Base-by-base conservation (phyloP, 2,329 filamentous ascomycete species). In the Coniella lustricola region DNA sequence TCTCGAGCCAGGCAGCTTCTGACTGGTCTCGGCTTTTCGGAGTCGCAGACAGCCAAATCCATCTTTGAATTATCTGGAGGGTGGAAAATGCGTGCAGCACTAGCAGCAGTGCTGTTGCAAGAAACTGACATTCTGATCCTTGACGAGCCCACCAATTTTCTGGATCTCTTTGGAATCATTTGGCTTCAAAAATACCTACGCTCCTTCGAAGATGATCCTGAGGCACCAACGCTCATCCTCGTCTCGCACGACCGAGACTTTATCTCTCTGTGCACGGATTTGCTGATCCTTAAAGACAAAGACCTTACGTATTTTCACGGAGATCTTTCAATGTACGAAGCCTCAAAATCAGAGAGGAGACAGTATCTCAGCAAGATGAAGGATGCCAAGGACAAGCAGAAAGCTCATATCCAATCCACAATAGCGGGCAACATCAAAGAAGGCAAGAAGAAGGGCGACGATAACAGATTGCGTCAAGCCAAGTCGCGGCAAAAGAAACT, bases 171-270 rank as follows among this genome's bases (percentile, higher is more conserved):
- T 0, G 87, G 86, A 1, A 90, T 95, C 49, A 79, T 95, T 48
- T 94, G 89, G 87, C 72, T 95, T 1, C 84, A 94, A 60, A 76
- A 76, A 12, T 84, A 90, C 59, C 76, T 95, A 9, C 70, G 76
- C 33, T 68, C 74, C 1, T 64, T 84, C 3, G 71, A 73, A 3
- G 75, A 80, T 17, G 64, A 63, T 0, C 67, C 73, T 0, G 66
- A 72, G 2, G 77, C 76, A 0, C 77, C 78, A 0, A 93, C 87
- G 0, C 73, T 93, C 1, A 71, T 94, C 14, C 70, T 93, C 1
- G 87, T 93, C 3, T 93, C 88, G 0, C 89, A 95, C 66, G 89
- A 95, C 62, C 79, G 88, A 14, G 84, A 86, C 55, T 94, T 95
- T 60, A 79, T 84, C 41, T 84, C 88, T 44, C 76, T 82, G 0